Base-by-base conservation (phyloP, 164 flowering plant genomes). In the Chimonanthus praecox region DNA sequence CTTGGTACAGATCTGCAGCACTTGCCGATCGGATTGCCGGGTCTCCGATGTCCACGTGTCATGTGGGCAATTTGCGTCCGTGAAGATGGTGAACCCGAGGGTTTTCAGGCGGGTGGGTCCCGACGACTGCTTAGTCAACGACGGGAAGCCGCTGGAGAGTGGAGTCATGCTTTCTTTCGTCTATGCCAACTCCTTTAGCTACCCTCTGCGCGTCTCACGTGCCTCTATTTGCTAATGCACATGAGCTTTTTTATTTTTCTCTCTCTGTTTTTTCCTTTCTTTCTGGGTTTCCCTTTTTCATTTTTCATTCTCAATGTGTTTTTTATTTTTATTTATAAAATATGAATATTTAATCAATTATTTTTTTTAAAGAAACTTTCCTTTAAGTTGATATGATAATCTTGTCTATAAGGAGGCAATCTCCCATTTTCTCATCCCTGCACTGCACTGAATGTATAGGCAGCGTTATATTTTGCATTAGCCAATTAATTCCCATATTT, bases 111-210 rank as follows among this genome's bases (percentile, higher is more conserved):
- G 65, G 64, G 18, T 71, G 47, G 72, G 58, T 21, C 21, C 47
- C 9, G 64, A 58, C 18, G 64, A 71, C 18, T 71, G 72, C 72
- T 16, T 58, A 44, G 72, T 71, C 4, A 71, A 71, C 49, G 72
- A 71, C 1, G 64, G 72, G 64, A 58, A 44, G 47, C 72, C 64
- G 2, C 46, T 58, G 11, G 6, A 54, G 72, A 51, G 13, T 13
- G 64, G 72, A 13, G 45, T 47, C 18, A 44, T 11, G 6, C 47
- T 70, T 8, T 33, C 49, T n/a, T 15, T 71, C 49, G 33, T 7
- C 2, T 71, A 71, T 21, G 48, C 64, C 48, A 71, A 71, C 18
- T 71, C 72, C 3, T 71, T 71, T 64, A 71, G 46, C 58, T 71
- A 71, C 46, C 72, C 72, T 8, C 18, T 63, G 66, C 11, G 2